Conservation (phyloP, 2,329 filamentous ascomycete species). For the Chrysoporthe deuterocubensis region DNA sequence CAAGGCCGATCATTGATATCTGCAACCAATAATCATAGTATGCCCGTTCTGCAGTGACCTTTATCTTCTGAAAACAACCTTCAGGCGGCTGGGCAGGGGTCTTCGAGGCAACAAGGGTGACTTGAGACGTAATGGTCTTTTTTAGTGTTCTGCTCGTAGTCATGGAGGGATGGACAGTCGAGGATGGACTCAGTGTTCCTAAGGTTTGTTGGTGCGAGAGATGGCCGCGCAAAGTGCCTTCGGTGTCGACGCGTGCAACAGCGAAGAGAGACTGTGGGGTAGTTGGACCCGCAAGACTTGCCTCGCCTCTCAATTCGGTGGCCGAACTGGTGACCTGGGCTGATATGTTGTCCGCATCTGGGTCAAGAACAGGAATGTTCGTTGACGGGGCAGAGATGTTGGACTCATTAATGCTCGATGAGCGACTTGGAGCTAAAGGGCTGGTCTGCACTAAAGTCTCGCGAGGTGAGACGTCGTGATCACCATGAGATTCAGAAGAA, state of each 20-base stretch:
- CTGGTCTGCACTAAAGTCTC: neutral
- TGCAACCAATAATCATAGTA: conserved; percentile 6
- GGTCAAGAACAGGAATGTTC: neutral
- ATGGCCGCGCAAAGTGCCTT: neutral
- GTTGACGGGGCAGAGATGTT: neutral
- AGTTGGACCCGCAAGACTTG: neutral
- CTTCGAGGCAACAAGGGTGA: neutral
- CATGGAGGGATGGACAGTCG: conserved; percentile 1
- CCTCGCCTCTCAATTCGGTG: neutral
- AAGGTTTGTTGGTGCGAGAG: neutral
- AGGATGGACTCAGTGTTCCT: conserved; percentile 7
- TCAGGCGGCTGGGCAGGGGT: neutral
- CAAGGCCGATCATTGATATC: conserved; percentile 26
- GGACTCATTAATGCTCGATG: neutral
- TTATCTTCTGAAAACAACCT: neutral
- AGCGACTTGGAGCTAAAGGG: neutral
- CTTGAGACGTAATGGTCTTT: neutral
- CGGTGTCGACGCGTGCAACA: conserved; percentile 1
- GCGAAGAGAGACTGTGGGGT: neutral
- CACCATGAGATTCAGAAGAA: neutral
- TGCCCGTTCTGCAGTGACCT: neutral
- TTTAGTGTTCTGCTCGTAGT: conserved; percentile 2
- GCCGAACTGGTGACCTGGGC: neutral
- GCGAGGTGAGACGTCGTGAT: neutral
- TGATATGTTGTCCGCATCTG: neutral